These are phyloP conservation scores for Rhodamnia rubescens DNA, from an alignment of 345 rosid species.

Conservation along the genomic window DNA sequence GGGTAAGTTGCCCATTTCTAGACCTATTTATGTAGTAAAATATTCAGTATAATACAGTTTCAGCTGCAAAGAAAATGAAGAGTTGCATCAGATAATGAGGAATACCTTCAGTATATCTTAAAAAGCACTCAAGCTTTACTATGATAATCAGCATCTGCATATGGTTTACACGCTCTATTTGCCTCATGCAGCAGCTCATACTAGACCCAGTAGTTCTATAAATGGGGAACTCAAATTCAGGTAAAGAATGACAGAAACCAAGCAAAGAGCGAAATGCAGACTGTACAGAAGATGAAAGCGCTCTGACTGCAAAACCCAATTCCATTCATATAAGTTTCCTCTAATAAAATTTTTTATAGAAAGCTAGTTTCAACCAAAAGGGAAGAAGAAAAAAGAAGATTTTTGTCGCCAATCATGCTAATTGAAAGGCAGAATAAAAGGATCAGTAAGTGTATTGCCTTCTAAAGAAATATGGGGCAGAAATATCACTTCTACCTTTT, in stretches of 20 bases:
- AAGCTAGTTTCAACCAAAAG: neutral
- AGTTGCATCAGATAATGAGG: neutral
- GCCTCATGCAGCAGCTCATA: neutral
- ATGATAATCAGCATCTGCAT: neutral
- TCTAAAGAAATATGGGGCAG: neutral
- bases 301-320: neutral
- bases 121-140: neutral
- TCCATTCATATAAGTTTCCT: neutral
- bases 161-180: neutral
- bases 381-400: neutral
- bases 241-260: neutral
- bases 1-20: conserved; percentile 74
- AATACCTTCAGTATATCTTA: neutral
- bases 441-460: neutral
- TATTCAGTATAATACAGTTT: conserved; percentile 95
- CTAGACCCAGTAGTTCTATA: neutral
- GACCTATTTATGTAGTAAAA: conserved; percentile 86
- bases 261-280: neutral
- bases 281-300: neutral
- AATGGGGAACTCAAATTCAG: neutral
- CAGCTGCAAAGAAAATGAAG: conserved; percentile 52
- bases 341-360: neutral
- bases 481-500: neutral
- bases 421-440: neutral
- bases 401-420: neutral